phyloP scores from a whole-genome alignment of 2,329 filamentous ascomycete species.

The Diaporthe longicolla region DNA sequence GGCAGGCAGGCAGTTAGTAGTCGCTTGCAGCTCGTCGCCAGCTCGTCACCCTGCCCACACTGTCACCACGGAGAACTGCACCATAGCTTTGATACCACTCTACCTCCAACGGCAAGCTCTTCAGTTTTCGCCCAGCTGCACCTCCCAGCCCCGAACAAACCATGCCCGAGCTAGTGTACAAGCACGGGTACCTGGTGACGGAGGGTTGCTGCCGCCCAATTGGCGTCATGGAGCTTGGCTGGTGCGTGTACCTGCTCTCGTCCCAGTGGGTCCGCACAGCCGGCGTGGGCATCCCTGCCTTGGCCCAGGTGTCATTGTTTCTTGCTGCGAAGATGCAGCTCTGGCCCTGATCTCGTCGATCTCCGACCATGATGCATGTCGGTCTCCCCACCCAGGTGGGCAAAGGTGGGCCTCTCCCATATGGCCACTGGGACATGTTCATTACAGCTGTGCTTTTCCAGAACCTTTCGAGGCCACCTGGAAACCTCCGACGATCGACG shows the following conservation, averaged over 20 bases:
- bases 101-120: constrained; percentile 13
- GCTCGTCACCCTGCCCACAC: constrained; percentile 15
- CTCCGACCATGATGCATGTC: constrained; percentile 26
- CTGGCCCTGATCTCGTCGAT: constrained; percentile 31
- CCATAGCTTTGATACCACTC: not conserved
- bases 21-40: not conserved
- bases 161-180: constrained; percentile 23
- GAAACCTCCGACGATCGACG: constrained; percentile 21
- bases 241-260: constrained; percentile 33
- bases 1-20: not conserved
- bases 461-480: constrained; percentile 19
- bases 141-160: constrained; percentile 10
- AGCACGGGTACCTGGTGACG: constrained; percentile 30
- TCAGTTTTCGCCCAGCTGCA: constrained; percentile 12
- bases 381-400: constrained; percentile 10
- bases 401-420: not conserved
- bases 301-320: constrained; percentile 17
- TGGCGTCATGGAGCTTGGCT: constrained; percentile 23
- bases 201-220: constrained; percentile 8
- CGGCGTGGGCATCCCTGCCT: constrained; percentile 37
- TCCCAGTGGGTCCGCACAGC: constrained; percentile 12
- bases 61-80: constrained; percentile 3
- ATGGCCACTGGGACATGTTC: constrained; percentile 25
- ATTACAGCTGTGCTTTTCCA: constrained; percentile 31
- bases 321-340: constrained; percentile 30